These are phyloP conservation scores for Fusarium sacchari DNA, from an alignment of 2,329 filamentous ascomycete genomes.

Conservation along the genomic window DNA sequence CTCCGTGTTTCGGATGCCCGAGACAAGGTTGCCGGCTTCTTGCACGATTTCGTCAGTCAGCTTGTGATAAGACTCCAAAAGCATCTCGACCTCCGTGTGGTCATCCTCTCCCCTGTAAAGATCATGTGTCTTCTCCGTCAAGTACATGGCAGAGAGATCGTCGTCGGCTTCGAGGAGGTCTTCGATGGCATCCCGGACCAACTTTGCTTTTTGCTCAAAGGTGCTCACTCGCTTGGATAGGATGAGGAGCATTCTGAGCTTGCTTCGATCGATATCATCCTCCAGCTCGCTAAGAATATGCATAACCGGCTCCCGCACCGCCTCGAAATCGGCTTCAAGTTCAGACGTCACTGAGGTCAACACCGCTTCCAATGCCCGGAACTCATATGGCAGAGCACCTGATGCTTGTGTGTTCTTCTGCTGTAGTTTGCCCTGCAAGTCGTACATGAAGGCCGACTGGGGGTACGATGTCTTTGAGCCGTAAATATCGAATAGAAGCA, in stretches of 20 bases:
- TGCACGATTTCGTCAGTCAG: constrained; percentile 98
- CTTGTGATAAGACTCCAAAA: constrained; percentile 97
- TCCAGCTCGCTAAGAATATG: constrained; percentile 89
- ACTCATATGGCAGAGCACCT: constrained; percentile 87
- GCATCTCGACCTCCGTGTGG: constrained; percentile 96
- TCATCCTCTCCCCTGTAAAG: constrained; percentile 80
- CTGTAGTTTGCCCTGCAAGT: constrained; percentile 89
- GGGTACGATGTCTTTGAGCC: constrained; percentile 94
- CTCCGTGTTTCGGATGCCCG: constrained; percentile 95
- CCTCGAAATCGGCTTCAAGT: constrained; percentile 93
- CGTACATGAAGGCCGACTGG: constrained; percentile 97
- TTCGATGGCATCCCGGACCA: constrained; percentile 94
- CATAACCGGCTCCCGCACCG: constrained; percentile 91
- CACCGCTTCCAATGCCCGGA: constrained; percentile 93
- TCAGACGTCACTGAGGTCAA: constrained; percentile 92
- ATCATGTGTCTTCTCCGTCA: constrained; percentile 86
- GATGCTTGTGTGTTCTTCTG: constrained; percentile 73
- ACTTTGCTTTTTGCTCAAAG: constrained; percentile 95
- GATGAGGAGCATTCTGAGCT: constrained; percentile 88
- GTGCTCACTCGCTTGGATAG: constrained; percentile 95
- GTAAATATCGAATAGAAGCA: constrained; percentile 95
- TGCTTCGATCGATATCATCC: constrained; percentile 95
- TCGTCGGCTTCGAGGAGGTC: constrained; percentile 96
- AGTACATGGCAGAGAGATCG: constrained; percentile 92
- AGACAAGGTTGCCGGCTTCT: constrained; percentile 90